A percentile compares a stretch with the other conserved stretches of the same genome.
Evolutionary conservation across 306 rosid genomes (phyloP).

Genomic region (Vicia faba): DNA sequence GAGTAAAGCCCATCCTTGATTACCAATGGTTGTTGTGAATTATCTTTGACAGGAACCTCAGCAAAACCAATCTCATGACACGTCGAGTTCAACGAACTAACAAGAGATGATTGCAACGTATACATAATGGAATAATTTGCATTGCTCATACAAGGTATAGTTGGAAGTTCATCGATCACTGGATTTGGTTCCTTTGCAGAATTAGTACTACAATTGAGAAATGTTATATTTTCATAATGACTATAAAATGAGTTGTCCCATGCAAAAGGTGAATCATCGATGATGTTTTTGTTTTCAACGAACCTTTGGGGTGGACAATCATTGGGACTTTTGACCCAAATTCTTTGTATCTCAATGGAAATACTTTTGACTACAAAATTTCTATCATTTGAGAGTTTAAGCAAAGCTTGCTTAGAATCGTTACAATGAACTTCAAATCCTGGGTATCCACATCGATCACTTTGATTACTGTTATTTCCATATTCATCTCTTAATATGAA

Average conservation of each 20-base stretch:
- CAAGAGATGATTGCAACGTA: neutral
- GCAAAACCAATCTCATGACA: constrained; percentile 22
- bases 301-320: constrained; percentile 35
- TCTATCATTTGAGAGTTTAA: neutral
- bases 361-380: constrained; percentile 14
- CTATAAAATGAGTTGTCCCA: neutral
- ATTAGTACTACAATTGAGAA: constrained; percentile 32
- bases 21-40: too few relatives aligned
- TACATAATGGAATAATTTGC: neutral
- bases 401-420: neutral
- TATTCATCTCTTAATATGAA: constrained; percentile 18
- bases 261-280: neutral
- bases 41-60: neutral
- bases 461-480: neutral
- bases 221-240: neutral
- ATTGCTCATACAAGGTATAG: constrained; percentile 26
- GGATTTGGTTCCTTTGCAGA: neutral
- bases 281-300: constrained; percentile 6
- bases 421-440: constrained; percentile 35
- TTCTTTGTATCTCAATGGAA: neutral
- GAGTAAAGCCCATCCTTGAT: neutral
- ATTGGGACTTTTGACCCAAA: constrained; percentile 33
- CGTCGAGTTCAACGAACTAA: neutral
- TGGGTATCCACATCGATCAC: neutral
- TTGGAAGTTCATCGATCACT: too few relatives aligned